Evolutionary conservation across 352 stramenopile genomes (phyloP).

Genomic region (Phytophthora sansomeana): DNA sequence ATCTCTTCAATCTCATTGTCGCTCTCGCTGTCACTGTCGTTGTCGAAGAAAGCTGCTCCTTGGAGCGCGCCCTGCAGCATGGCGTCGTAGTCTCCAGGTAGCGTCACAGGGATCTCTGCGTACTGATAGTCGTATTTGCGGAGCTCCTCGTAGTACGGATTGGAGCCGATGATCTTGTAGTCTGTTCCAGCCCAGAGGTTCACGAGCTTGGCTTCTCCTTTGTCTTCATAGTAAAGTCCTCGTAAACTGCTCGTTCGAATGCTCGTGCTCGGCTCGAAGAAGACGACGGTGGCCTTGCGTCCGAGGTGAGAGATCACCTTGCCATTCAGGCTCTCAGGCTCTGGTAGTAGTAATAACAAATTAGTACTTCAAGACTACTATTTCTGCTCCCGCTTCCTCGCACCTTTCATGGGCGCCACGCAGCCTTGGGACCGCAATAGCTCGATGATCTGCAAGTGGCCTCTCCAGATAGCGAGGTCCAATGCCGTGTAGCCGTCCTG

Average conservation of each 20-base stretch:
- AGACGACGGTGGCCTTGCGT: conserved; percentile 78
- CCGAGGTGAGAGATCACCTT: conserved; percentile 76
- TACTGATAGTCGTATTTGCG: conserved; percentile 79
- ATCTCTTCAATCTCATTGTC: conserved; percentile 83
- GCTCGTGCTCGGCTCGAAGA: conserved; percentile 81
- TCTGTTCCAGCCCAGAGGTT: conserved; percentile 86
- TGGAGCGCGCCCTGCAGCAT: conserved; percentile 79
- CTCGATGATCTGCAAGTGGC: conserved; percentile 86
- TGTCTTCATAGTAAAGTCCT: conserved; percentile 84
- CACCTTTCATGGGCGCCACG: conserved; percentile 86
- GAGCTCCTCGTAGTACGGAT: conserved; percentile 78
- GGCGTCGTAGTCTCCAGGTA: conserved; percentile 56
- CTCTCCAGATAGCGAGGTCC: conserved; percentile 84
- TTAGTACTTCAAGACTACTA: conserved; percentile 9
- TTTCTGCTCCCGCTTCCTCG: neutral
- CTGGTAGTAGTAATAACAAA: conserved; percentile 31
- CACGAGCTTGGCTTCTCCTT: conserved; percentile 75
- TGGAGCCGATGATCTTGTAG: conserved; percentile 82
- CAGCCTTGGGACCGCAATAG: conserved; percentile 80
- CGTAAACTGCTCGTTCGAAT: conserved; percentile 79
- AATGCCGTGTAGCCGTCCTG: conserved; percentile 86
- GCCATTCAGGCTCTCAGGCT: conserved; percentile 83
- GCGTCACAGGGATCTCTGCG: conserved; percentile 61
- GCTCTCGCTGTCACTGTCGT: conserved; percentile 81
- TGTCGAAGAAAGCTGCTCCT: conserved; percentile 83